Base-by-base conservation (phyloP, 2,329 filamentous ascomycete species). In the Aphanocladium album region DNA sequence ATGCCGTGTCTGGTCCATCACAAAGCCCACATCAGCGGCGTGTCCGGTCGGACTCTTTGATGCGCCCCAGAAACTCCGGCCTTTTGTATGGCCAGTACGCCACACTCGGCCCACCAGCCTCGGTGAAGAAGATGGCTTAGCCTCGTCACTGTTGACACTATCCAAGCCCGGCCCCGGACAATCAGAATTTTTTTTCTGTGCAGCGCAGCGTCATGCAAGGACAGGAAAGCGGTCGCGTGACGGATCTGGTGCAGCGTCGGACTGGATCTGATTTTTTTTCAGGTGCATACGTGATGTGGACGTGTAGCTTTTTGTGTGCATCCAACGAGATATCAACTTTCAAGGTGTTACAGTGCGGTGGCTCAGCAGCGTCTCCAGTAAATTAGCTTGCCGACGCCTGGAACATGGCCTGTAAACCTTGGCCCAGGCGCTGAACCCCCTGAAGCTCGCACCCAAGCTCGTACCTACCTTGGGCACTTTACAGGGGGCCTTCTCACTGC, bases 151-250 rank as follows among this genome's bases (percentile, higher is more conserved):
- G 17, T 6, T 23, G 27, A n/a, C 51, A 25, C 19, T 30, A 30
- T 30, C 30, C 30, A 30, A 30, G 30, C 30, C 30, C 30, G 30
- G 30, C 30, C 30, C 30, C 9, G 9, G 30, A 30, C 27, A 55
- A 55, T 23, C 27, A 46, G 30, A 47, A 27, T 56, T 56, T 56
- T 56, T 39, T 16, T 54, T 30, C 25, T 14, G 14, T 21, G 47
- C 27, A 35, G n/a, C 46, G 23, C 25, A 46, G 43, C n/a, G 17
- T 19, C 16, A 30, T 30, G 11, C 25, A 39, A 25, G 30, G 14
- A 39, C 2, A 25, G 51, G 58, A 55, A 58, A 55, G 9, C 30
- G 55, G 58, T 60, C 58, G 58, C 58, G 58, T 60, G 58, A 60
- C 43, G 33, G 49, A 21, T 57, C n/a, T 50, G 23, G 17, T 16